Evolutionary conservation across 225 moss, liverwort and hornwort genomes (phyloP).

Genomic region (Sphagnum contortum): DNA sequence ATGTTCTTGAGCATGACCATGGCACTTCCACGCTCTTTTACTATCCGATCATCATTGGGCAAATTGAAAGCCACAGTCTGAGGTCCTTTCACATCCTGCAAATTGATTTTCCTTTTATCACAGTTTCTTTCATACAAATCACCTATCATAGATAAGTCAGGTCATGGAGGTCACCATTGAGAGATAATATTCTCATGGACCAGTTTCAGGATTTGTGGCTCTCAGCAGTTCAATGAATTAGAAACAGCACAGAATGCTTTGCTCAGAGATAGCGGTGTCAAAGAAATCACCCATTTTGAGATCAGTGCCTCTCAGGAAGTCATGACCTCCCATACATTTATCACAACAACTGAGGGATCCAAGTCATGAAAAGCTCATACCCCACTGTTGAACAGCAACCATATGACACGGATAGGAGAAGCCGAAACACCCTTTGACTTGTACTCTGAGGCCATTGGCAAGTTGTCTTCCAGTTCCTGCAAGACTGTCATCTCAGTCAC

Average conservation of each 20-base stretch:
- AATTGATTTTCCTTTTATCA: background rate
- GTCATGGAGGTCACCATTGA: no score
- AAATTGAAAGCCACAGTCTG: constrained; percentile 98
- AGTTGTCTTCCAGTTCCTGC: constrained; percentile 90
- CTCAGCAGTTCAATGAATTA: no score
- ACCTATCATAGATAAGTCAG: no score
- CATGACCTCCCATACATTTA: no score
- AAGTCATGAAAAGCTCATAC: constrained; percentile 18
- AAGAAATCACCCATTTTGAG: no score
- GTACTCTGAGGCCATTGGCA: constrained; percentile 73
- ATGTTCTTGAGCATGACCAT: constrained; percentile 95
- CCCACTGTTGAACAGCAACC: constrained; percentile 85
- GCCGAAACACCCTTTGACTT: constrained; percentile 72
- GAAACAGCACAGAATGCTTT: no score
- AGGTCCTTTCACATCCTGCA: constrained; percentile 89
- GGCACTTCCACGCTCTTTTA: constrained; percentile 86
- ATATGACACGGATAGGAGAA: constrained; percentile 94
- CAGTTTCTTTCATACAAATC: no score
- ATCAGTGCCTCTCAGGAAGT: no score
- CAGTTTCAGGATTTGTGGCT: no score
- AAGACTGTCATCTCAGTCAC: no score
- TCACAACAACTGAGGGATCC: background rate
- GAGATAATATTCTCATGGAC: no score
- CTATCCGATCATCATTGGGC: constrained; percentile 91
- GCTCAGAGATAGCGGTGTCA: no score